phyloP scores from a whole-genome alignment of 352 stramenopile genomes.

The Saprolegnia diclina region DNA sequence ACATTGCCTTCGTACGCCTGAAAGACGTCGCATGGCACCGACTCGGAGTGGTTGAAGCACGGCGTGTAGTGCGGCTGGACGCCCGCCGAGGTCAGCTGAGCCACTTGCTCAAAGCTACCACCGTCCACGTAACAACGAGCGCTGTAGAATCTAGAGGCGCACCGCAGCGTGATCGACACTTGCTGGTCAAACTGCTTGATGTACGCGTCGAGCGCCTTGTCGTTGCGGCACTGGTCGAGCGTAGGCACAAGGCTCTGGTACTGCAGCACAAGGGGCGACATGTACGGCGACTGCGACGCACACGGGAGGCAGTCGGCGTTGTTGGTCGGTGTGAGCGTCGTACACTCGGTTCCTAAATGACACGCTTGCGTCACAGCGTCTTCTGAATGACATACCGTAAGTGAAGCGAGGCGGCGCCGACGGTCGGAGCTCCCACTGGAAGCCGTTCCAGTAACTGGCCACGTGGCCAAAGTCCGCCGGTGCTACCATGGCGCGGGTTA shows the following conservation, averaged over 20 bases:
- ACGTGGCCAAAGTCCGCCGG: conserved; percentile 27
- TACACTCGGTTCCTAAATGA: conserved; percentile 35
- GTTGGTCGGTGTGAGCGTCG: conserved; percentile 41
- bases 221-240: conserved; percentile 41
- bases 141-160: too few species aligned
- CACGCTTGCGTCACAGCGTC: neutral
- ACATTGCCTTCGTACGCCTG: conserved; percentile 62
- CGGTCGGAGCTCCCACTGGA: conserved; percentile 64
- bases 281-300: conserved; percentile 50
- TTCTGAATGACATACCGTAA: conserved; percentile 36
- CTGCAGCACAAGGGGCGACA: conserved; percentile 35
- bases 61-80: conserved; percentile 71
- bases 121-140: too few species aligned
- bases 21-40: conserved; percentile 73
- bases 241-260: conserved; percentile 39
- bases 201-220: conserved; percentile 72
- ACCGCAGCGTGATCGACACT: conserved; percentile 68
- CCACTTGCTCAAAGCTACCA: conserved; percentile 45
- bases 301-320: conserved; percentile 53
- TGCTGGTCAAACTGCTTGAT: conserved; percentile 79
- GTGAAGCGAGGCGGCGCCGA: conserved; percentile 60
- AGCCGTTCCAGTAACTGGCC: conserved; percentile 77
- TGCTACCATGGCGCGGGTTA: neutral
- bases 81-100: conserved; percentile 46
- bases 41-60: conserved; percentile 77